Base-by-base conservation (phyloP, 306 rosid species). In the Vigna reflexopilosa region DNA sequence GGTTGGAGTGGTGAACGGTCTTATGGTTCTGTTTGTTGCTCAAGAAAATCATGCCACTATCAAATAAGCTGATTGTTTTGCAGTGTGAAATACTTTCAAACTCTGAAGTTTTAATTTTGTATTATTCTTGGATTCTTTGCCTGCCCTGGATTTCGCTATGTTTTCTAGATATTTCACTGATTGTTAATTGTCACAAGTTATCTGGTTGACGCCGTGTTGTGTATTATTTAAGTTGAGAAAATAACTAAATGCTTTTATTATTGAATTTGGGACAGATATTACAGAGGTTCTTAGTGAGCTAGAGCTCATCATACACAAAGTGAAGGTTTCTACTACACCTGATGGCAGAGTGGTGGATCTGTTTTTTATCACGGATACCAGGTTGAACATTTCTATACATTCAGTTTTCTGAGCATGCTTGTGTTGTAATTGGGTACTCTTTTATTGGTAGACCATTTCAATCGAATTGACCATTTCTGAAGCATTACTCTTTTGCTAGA, bases 301-400 rank as follows among this genome's bases (percentile, higher is more conserved):
- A 15, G 99, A 95, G 90, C 89, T 95, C 70, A 85, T 81, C 55
- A 95, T 95, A 73, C 80, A 88, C 83, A 95, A 95, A 85, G 98
- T 95, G 87, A 95, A 95, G 86, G 96, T 95, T 11, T 95, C 99
- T 62, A 95, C 98, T 16, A 95, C 98, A 22, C 99, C 99, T 0
- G 99, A 95, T 72, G 99, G 93, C 42, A 91, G 75, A 93, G 97
- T 93, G 80, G 82, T 95, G 87, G 90, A 95, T 83, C 83, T 95
- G 75, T 95, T 95, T 87, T 89, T 93, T 91, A 80, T 95, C 90
- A 87, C 96, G 19, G 99, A 95, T 55, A 81, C 91, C 67, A 95
- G 99, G 99, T 95, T 75, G 26, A 11, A 38, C 58, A 36, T 82
- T 70, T 82, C 82, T 73, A 19, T 22, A 19, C 44, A 47, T 64